Conservation (phyloP, 192 early-diverging fungal genomes). For the Phycomyces blakesleeanus region DNA sequence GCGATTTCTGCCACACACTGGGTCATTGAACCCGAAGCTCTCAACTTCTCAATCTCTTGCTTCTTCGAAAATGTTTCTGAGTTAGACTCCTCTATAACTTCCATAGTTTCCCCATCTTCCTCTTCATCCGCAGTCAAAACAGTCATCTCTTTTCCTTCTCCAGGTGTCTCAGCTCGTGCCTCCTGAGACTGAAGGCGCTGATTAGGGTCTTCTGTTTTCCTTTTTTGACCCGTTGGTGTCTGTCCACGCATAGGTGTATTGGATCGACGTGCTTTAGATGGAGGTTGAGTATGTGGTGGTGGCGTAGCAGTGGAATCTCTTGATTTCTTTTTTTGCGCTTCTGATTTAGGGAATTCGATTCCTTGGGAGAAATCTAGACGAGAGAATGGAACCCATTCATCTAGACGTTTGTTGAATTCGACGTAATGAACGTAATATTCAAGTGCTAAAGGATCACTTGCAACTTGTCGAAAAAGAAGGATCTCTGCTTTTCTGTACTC, state of each 20-base stretch:
- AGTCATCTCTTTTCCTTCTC: conserved; percentile 5
- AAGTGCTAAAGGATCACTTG: conserved; percentile 41
- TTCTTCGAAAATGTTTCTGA: conserved; percentile 77
- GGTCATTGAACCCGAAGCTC: conserved; percentile 93
- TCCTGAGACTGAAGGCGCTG: not conserved
- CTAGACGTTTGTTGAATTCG: conserved; percentile 96
- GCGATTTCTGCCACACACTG: conserved; percentile 92
- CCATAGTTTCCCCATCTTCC: conserved; percentile 22
- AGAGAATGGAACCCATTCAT: conserved; percentile 84
- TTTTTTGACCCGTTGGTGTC: not conserved
- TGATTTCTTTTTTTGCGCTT: conserved; percentile 46
- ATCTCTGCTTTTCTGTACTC: conserved; percentile 85
- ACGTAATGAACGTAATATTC: conserved; percentile 97
- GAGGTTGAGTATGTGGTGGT: conserved; percentile 29
- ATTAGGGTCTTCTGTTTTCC: not conserved
- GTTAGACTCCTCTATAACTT: conserved; percentile 6
- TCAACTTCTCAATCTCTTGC: conserved; percentile 93
- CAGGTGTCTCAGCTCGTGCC: not conserved
- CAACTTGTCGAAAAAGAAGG: conserved; percentile 64
- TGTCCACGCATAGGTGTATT: not conserved
- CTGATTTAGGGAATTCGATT: conserved; percentile 67
- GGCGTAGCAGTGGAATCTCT: conserved; percentile 38
- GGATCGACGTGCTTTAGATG: not conserved
- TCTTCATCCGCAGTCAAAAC: conserved; percentile 13
- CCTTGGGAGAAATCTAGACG: conserved; percentile 64